phyloP scores from a whole-genome alignment of 306 rosid species.

The Vicia sativa region DNA sequence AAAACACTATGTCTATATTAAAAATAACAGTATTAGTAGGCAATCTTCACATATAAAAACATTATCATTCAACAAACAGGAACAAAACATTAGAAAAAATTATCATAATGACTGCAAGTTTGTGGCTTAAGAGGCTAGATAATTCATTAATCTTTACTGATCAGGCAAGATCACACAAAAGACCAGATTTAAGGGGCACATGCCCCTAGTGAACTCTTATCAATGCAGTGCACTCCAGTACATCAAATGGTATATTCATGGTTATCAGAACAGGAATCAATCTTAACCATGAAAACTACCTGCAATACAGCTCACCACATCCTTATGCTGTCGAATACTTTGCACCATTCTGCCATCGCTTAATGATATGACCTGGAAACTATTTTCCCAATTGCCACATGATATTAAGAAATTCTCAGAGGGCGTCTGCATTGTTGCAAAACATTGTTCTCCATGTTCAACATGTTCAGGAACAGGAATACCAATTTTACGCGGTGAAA shows the following conservation, averaged over 20 bases:
- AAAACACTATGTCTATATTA: constrained; percentile 5
- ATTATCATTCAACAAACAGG: constrained; percentile 15
- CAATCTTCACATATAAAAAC: constrained; percentile 9
- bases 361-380: constrained; percentile 91
- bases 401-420: constrained; percentile 82
- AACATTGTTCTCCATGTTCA: constrained; percentile 87
- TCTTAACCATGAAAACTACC: constrained; percentile 54
- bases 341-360: constrained; percentile 92
- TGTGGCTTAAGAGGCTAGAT: constrained; percentile 7
- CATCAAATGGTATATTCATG: constrained; percentile 8
- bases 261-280: constrained; percentile 20
- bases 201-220: constrained; percentile 26
- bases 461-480: constrained; percentile 88
- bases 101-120: constrained; percentile 16
- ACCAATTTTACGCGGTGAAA: constrained; percentile 85
- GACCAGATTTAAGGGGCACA: constrained; percentile 28
- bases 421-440: constrained; percentile 79
- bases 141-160: constrained; percentile 16
- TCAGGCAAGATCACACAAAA: constrained; percentile 21
- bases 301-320: constrained; percentile 97
- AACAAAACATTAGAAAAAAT: constrained; percentile 27
- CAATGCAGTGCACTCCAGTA: constrained; percentile 22
- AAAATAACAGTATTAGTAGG: constrained; percentile 6
- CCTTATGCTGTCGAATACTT: constrained; percentile 96
- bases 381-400: constrained; percentile 99